Conservation (phyloP, 192 early-diverging fungal species). For the Backusella liffmaniae region DNA sequence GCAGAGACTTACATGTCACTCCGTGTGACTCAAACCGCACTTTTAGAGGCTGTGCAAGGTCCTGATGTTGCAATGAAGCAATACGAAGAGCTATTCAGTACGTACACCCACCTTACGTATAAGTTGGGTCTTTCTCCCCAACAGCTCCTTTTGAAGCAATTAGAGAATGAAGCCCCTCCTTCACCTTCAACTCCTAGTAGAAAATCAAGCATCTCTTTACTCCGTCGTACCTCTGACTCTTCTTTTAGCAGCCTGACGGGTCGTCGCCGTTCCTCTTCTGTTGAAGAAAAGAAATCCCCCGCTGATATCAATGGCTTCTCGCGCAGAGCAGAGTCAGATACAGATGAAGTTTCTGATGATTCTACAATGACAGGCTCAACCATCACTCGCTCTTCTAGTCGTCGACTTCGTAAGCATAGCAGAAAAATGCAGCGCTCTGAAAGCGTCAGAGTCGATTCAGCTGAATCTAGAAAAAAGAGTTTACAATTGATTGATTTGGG, state of each 20-base stretch:
- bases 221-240: conserved; percentile 1
- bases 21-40: conserved; percentile 2
- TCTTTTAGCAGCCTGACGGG: conserved; percentile 3
- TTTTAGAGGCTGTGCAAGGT: conserved; percentile 36
- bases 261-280: conserved; percentile 8
- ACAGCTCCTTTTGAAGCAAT: background rate
- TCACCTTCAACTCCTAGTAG: background rate
- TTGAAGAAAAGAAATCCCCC: background rate
- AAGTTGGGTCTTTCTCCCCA: background rate
- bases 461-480: conserved; percentile 3
- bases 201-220: conserved; percentile 7
- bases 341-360: background rate
- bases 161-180: background rate
- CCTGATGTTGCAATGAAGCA: conserved; percentile 32
- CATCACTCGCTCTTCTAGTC: background rate
- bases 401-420: background rate
- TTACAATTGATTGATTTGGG: conserved; percentile 11
- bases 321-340: background rate
- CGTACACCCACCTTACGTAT: conserved; percentile 4
- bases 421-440: background rate
- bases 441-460: background rate
- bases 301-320: background rate
- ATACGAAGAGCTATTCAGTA: conserved; percentile 4
- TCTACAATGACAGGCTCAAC: background rate
- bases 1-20: conserved; percentile 36